Conservation (phyloP, 2,329 filamentous ascomycete genomes). For the Monilinia fructigena region DNA sequence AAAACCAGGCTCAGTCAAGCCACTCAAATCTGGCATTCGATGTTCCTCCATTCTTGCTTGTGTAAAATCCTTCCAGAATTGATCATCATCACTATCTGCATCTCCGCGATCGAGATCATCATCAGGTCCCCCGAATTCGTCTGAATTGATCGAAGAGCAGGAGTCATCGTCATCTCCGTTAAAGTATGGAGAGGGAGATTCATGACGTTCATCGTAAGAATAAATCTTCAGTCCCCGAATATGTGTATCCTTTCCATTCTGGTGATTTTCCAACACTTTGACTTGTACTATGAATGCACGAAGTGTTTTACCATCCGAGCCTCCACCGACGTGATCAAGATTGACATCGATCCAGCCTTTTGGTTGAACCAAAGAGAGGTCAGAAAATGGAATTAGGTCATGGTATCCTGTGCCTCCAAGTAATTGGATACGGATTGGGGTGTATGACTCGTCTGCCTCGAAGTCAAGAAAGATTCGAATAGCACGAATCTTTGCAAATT, state of each 20-base stretch:
- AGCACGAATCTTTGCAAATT: constrained; percentile 73
- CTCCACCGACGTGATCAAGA: constrained; percentile 56
- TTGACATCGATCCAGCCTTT: constrained; percentile 90
- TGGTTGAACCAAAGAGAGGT: constrained; percentile 74
- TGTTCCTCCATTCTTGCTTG: neutral
- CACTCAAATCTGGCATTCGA: constrained; percentile 24
- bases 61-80: constrained; percentile 13
- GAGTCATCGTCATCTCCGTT: constrained; percentile 22
- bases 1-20: constrained; percentile 38
- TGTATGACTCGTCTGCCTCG: constrained; percentile 91
- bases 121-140: constrained; percentile 2
- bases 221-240: constrained; percentile 89
- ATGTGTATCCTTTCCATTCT: constrained; percentile 99
- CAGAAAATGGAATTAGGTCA: constrained; percentile 83
- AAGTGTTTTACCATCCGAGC: constrained; percentile 69
- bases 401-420: constrained; percentile 88
- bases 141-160: constrained; percentile 3
- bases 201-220: constrained; percentile 42
- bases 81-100: constrained; percentile 22
- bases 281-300: constrained; percentile 89
- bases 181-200: constrained; percentile 28
- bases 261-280: constrained; percentile 91
- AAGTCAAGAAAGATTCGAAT: constrained; percentile 89
- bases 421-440: constrained; percentile 87
- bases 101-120: constrained; percentile 15